These are phyloP conservation scores for Lactarius hengduanensis DNA, from an alignment of 768 basidiomycete genomes.

Conservation along the genomic window DNA sequence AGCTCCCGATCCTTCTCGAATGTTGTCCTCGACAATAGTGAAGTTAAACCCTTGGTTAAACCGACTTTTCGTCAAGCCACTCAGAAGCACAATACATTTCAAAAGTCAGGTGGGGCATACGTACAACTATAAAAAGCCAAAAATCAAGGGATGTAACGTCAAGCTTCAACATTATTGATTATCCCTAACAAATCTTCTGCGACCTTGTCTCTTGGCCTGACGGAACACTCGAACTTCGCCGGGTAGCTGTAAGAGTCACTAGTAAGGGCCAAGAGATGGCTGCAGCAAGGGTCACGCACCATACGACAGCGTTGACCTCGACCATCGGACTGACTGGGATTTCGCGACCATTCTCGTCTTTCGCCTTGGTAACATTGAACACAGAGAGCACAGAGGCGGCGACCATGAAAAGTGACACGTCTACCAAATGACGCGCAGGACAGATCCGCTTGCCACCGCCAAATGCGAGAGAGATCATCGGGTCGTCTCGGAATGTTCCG, in stretches of 20 bases:
- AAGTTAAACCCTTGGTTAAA: too few relatives aligned
- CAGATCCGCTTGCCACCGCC: conserved; percentile 7
- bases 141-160: too few relatives aligned
- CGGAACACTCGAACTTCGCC: background rate
- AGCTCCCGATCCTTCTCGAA: too few relatives aligned
- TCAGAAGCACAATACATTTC: too few relatives aligned
- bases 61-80: too few relatives aligned
- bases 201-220: background rate
- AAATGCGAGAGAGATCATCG: conserved; percentile 11
- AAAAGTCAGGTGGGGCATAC: too few relatives aligned
- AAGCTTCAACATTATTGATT: too few relatives aligned
- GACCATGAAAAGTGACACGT: background rate
- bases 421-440: too few relatives aligned
- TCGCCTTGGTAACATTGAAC: conserved; percentile 9
- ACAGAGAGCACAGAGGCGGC: conserved; percentile 15
- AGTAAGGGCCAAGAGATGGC: background rate
- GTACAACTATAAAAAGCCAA: too few relatives aligned
- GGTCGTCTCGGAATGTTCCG: conserved; percentile 19
- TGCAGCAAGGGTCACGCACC: background rate
- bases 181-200: too few relatives aligned
- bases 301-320: too few relatives aligned
- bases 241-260: background rate
- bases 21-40: too few relatives aligned
- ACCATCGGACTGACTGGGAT: background rate
- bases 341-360: conserved; percentile 11